A percentile compares a stretch with the other conserved stretches of the same genome.
phyloP scores from a whole-genome alignment of 1,284 basidiomycete genomes.

The Entoloma clypeatum region DNA sequence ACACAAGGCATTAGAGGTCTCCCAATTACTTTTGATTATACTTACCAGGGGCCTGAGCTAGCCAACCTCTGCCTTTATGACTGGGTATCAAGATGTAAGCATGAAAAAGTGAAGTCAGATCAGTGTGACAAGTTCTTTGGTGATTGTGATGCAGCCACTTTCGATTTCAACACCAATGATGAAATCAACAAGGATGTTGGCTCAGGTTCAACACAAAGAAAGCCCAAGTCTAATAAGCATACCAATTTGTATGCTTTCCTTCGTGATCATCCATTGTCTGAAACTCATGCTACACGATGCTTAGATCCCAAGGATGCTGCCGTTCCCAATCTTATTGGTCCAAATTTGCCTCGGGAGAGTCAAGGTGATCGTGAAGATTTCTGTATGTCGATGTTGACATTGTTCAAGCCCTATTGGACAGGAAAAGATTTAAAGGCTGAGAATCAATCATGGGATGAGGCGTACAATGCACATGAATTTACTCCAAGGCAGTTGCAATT shows the following conservation, averaged over 20 bases:
- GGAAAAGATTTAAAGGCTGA: constrained; percentile 23
- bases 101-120: constrained; percentile 1
- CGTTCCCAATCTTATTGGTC: constrained; percentile 29
- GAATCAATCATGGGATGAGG: constrained; percentile 23
- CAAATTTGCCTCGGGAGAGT: constrained; percentile 26
- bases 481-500: constrained; percentile 8
- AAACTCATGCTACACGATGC: constrained; percentile 7
- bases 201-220: background rate
- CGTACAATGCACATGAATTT: constrained; percentile 19
- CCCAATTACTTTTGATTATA: constrained; percentile 21
- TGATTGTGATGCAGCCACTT: background rate
- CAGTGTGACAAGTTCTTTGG: background rate
- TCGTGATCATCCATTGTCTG: constrained; percentile 7
- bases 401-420: constrained; percentile 30
- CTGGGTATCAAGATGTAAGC: constrained; percentile 19
- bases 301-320: background rate
- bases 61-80: constrained; percentile 21
- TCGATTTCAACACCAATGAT: background rate
- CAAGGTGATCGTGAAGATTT: constrained; percentile 30
- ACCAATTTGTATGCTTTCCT: background rate
- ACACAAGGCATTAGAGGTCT: constrained; percentile 13
- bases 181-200: background rate
- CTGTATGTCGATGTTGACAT: constrained; percentile 28
- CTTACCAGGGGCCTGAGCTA: constrained; percentile 17
- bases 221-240: background rate